A percentile compares a stretch with the other conserved stretches of the same genome.
Evolutionary conservation across 331 rosid species (phyloP).

Genomic region (Cydonia oblonga): DNA sequence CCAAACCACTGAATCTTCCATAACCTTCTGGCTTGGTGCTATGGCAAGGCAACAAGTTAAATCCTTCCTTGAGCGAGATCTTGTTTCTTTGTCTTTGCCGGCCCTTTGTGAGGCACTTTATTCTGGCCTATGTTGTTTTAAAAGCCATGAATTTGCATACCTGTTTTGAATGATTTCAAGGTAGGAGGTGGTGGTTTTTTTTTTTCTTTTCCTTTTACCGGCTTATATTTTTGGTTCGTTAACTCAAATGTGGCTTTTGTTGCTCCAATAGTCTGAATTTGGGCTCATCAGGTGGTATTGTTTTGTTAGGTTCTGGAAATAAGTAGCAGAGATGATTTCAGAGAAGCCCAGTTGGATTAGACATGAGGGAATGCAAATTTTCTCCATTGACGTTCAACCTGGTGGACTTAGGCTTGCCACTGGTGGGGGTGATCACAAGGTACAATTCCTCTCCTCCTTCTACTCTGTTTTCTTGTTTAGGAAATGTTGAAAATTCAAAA

Average conservation of each 20-base stretch:
- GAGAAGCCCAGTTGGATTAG: constrained; percentile 93
- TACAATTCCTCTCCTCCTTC: constrained; percentile 8
- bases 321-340: constrained; percentile 55
- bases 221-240: background rate
- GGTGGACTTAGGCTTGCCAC: constrained; percentile 87
- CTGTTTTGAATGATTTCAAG: background rate
- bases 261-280: background rate
- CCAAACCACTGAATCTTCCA: background rate
- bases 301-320: background rate
- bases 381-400: constrained; percentile 96
- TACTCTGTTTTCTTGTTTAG: background rate
- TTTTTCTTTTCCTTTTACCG: no score
- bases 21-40: background rate
- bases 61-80: background rate
- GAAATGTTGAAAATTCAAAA: background rate
- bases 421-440: constrained; percentile 99
- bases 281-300: constrained; percentile 1
- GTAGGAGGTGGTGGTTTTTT: background rate
- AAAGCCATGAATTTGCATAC: constrained; percentile 8
- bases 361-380: constrained; percentile 96
- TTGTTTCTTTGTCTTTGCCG: background rate
- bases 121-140: background rate
- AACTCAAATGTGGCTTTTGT: background rate
- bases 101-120: background rate
- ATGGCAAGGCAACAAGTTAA: background rate